These are phyloP conservation scores for Lichtheimia corymbifera DNA, from an alignment of 371 early-diverging fungal genomes.

Conservation along the genomic window DNA sequence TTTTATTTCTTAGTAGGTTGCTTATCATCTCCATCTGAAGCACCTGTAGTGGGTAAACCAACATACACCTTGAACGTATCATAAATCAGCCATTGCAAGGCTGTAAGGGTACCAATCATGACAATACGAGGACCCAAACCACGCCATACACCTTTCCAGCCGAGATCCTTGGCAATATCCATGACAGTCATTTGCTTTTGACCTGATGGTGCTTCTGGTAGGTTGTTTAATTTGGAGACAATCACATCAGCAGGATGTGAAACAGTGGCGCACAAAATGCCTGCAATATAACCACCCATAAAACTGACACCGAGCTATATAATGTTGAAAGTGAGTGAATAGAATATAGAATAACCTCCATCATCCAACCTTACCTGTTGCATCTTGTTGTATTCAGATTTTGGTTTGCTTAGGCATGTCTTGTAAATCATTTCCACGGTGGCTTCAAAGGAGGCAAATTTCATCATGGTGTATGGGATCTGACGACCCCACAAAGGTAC, in stretches of 20 bases:
- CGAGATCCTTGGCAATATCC: slow-evolving; percentile 62
- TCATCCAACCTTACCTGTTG: slow-evolving; percentile 54
- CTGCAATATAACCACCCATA: slow-evolving; percentile 87
- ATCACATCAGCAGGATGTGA: slow-evolving; percentile 96
- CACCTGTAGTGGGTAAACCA: slow-evolving; percentile 29
- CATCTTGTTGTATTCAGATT: slow-evolving; percentile 69
- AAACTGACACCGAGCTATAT: slow-evolving; percentile 71
- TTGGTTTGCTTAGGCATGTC: slow-evolving; percentile 68
- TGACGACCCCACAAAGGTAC: slow-evolving; percentile 84
- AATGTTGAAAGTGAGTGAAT: slow-evolving; percentile 15
- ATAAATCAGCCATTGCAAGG: slow-evolving; percentile 65
- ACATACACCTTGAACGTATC: slow-evolving; percentile 27
- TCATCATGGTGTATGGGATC: slow-evolving; percentile 94
- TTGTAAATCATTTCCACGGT: slow-evolving; percentile 75
- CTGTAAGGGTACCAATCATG: slow-evolving; percentile 77
- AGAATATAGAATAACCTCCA: slow-evolving; percentile 25
- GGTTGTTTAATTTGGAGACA: slow-evolving; percentile 84
- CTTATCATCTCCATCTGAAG: slow-evolving; percentile 1
- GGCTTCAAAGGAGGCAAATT: slow-evolving; percentile 89
- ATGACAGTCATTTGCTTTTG: slow-evolving; percentile 44
- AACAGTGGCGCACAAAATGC: slow-evolving; percentile 88
- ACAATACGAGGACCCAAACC: slow-evolving; percentile 74
- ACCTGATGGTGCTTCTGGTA: slow-evolving; percentile 33
- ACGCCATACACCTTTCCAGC: slow-evolving; percentile 60
- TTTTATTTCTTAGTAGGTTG: background rate